phyloP scores from a whole-genome alignment of 2,329 filamentous ascomycete species.

The Aspergillus oerlinghausenensis region DNA sequence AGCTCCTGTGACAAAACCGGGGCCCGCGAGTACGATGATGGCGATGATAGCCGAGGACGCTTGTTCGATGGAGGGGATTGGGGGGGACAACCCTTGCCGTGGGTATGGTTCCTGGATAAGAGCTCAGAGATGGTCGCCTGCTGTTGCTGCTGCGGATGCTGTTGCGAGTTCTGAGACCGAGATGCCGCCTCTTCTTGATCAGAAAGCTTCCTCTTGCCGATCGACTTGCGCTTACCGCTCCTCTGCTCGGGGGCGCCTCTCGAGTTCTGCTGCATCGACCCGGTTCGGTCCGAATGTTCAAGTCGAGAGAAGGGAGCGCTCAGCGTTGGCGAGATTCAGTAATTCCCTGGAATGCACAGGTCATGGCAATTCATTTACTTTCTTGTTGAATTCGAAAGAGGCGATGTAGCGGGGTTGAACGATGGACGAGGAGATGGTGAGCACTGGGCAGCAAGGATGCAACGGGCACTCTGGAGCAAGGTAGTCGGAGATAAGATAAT shows the following conservation, averaged over 20 bases:
- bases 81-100: constrained; percentile 18
- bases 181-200: constrained; percentile 31
- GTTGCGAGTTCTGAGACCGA: constrained; percentile 18
- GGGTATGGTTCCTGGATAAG: constrained; percentile 33
- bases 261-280: constrained; percentile 41
- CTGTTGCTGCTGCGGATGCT: constrained; percentile 7
- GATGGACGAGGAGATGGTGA: not conserved
- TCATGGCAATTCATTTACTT: constrained; percentile 14
- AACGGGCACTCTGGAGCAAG: constrained; percentile 9
- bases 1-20: constrained; percentile 10
- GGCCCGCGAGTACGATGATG: constrained; percentile 16
- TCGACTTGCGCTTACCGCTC: constrained; percentile 41
- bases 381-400: not conserved
- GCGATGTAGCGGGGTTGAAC: constrained; percentile 2
- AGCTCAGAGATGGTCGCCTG: constrained; percentile 45
- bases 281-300: constrained; percentile 26
- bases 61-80: constrained; percentile 36
- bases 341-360: constrained; percentile 5
- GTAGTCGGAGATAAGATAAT: constrained; percentile 30
- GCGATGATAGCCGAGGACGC: constrained; percentile 35
- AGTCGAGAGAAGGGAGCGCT: constrained; percentile 14
- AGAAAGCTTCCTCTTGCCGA: constrained; percentile 39
- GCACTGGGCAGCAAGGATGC: constrained; percentile 6
- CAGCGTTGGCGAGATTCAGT: constrained; percentile 18
- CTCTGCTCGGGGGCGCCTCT: constrained; percentile 36